Percentiles rank a stretch among this genome's conserved stretches.
Conservation (phyloP, 495 filamentous ascomycete species). For the Daldinia decipiens region DNA sequence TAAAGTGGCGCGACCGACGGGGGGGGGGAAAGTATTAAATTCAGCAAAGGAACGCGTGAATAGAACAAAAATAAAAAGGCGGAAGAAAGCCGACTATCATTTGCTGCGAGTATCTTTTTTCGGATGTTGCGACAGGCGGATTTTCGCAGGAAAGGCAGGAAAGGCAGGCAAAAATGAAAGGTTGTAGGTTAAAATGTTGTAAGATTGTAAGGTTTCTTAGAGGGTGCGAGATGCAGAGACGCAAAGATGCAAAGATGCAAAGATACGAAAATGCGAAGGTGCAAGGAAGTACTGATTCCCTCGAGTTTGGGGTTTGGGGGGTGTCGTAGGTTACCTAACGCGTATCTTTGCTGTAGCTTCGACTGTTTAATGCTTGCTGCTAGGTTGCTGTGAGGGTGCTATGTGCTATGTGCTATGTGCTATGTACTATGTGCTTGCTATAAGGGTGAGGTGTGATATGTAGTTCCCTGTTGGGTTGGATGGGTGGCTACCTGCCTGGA, state of each 20-base stretch:
- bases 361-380: background rate
- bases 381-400: background rate
- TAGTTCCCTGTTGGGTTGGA: slow-evolving; percentile 19
- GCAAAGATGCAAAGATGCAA: background rate
- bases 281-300: slow-evolving; percentile 23
- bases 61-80: slow-evolving; percentile 33
- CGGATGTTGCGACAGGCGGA: slow-evolving; percentile 37
- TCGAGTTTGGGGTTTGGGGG: slow-evolving; percentile 18
- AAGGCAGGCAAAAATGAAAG: background rate
- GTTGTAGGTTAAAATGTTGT: slow-evolving; percentile 13
- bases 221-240: slow-evolving; percentile 30
- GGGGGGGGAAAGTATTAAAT: slow-evolving; percentile 48
- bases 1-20: slow-evolving; percentile 42
- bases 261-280: slow-evolving; percentile 6
- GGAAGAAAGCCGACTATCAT: slow-evolving; percentile 37
- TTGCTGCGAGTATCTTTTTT: slow-evolving; percentile 31
- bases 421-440: too few relatives aligned
- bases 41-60: slow-evolving; percentile 42
- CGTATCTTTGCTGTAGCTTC: slow-evolving; percentile 10
- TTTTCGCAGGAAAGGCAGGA: slow-evolving; percentile 3
- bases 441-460: slow-evolving; percentile 14
- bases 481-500: slow-evolving; percentile 39
- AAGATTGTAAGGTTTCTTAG: slow-evolving; percentile 28
- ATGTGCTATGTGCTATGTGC: too few relatives aligned
- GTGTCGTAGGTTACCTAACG: slow-evolving; percentile 15